These are phyloP conservation scores for Amanita rimosa DNA, from an alignment of 768 basidiomycete genomes.

Conservation along the genomic window DNA sequence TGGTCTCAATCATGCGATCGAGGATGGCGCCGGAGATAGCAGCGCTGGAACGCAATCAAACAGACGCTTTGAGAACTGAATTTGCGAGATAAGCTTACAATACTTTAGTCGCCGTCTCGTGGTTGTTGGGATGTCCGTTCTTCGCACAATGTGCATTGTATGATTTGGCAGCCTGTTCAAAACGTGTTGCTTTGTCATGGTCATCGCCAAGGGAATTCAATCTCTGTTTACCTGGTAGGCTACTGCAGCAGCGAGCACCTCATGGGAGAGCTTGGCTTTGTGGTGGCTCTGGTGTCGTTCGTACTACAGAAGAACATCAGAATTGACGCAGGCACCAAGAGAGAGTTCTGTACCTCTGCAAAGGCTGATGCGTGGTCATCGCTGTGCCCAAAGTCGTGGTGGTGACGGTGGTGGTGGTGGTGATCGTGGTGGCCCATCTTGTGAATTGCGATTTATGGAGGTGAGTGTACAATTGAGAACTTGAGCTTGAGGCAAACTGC, in stretches of 20 bases:
- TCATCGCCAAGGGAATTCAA: conserved; percentile 21
- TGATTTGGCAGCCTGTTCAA: conserved; percentile 44
- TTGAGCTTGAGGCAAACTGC: too few relatives aligned
- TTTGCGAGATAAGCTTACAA: conserved; percentile 19
- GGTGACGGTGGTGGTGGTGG: not conserved
- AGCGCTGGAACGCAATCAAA: conserved; percentile 29
- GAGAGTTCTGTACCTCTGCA: conserved; percentile 34
- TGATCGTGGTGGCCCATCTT: conserved; percentile 33
- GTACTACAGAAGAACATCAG: conserved; percentile 24
- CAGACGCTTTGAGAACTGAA: too few relatives aligned
- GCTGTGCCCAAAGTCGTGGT: conserved; percentile 11
- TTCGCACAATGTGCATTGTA: conserved; percentile 41
- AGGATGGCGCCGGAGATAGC: conserved; percentile 45
- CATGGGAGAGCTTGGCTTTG: conserved; percentile 50
- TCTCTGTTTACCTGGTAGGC: conserved; percentile 38
- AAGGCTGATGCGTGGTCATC: conserved; percentile 40
- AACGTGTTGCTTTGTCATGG: conserved; percentile 10
- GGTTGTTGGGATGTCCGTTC: conserved; percentile 38
- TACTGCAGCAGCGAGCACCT: conserved; percentile 58
- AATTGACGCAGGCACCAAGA: too few relatives aligned
- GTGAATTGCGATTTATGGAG: not conserved
- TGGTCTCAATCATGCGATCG: conserved; percentile 45
- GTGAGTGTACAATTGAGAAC: too few relatives aligned
- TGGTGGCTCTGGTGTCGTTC: conserved; percentile 20
- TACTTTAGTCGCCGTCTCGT: conserved; percentile 48